Evolutionary conservation across 805 yeast species (phyloP).

Genomic region (Deakozyma indianensis): DNA sequence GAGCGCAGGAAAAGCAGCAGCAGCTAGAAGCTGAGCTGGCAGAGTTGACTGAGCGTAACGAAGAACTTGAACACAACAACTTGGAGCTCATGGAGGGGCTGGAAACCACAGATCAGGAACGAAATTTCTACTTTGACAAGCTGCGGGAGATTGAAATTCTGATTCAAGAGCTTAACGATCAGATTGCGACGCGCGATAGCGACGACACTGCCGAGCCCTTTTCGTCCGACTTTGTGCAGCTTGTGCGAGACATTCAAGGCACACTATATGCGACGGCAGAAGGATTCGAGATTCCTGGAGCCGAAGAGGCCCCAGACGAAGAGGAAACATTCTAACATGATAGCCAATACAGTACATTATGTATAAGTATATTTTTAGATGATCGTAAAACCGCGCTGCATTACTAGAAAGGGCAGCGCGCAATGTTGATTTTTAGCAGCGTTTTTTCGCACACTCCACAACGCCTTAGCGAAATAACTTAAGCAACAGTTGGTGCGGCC

Average conservation of each 20-base stretch:
- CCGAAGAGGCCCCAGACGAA: not conserved
- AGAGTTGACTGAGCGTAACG: slow-evolving; percentile 10
- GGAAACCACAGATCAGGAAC: slow-evolving; percentile 56
- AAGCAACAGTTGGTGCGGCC: slow-evolving; percentile 20
- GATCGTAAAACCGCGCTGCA: not conserved
- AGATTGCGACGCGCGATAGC: slow-evolving; percentile 29
- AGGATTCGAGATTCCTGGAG: slow-evolving; percentile 54
- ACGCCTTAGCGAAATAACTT: slow-evolving; percentile 2
- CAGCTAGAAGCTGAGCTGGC: slow-evolving; percentile 27
- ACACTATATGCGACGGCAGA: slow-evolving; percentile 72
- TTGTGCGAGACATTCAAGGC: slow-evolving; percentile 52
- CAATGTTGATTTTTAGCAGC: not conserved
- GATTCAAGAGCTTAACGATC: slow-evolving; percentile 46
- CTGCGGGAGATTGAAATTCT: slow-evolving; percentile 77
- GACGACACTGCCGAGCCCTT: slow-evolving; percentile 16
- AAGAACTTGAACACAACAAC: slow-evolving; percentile 33
- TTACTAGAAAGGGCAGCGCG: too few species aligned
- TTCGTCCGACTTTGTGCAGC: slow-evolving; percentile 16
- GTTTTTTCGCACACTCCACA: not conserved
- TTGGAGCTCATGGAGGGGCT: slow-evolving; percentile 44
- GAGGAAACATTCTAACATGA: not conserved
- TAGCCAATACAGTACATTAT: not conserved
- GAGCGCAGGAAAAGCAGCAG: slow-evolving; percentile 3
- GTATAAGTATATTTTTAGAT: not conserved
- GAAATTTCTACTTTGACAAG: slow-evolving; percentile 83